Evolutionary conservation across 2,329 filamentous ascomycete genomes (phyloP), one percentile per base, ranked within the genome.

Genomic region (Pseudocercospora crystallina): DNA sequence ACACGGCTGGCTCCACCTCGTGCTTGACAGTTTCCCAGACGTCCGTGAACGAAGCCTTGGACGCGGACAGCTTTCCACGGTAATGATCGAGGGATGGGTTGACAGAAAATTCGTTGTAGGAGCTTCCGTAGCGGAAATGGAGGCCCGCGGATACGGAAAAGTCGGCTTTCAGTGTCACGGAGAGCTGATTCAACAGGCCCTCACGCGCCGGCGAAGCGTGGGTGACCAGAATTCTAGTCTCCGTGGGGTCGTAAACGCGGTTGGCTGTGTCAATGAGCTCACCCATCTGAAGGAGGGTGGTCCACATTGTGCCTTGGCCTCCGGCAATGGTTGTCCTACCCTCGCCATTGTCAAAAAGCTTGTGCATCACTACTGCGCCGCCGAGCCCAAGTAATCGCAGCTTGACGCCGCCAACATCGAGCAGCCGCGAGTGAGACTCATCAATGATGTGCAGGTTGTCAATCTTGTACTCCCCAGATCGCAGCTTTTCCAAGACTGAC

Each of bases 271-370:
- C 94, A 47, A 99, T 90, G 43, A 99, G 79, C 74, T 99, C 94
- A 46, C 94, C 94, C 87, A 99, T 99, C 74, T 99, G 94, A 59
- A 99, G 75, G 29, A 99, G 78, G 5, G 94, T 99, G 7, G 94
- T 99, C 94, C 94, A 99, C 94, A 99, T 99, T 39, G 94, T 99
- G 56, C 94, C 94, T 72, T 99, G 94, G 14, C 94, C 94, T 69
- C 94, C 94, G 15, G 94, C 94, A 72, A 99, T 99, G 2, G 95
- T 99, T 43, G 94, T 99, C 72, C 92, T 86, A 54, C 94, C 94
- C 69, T 99, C 94, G 47, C 94, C 94, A 62, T 99, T 99, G 72
- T 99, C 94, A 67, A 99, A 99, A 13, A 99, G 83, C 80, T 99
- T 99, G 80, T 99, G 94, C 90, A 99, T 99, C 53, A 99, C 94